These are phyloP conservation scores for Neurospora sp. DNA, from an alignment of 495 filamentous ascomycete species.

Conservation along the genomic window DNA sequence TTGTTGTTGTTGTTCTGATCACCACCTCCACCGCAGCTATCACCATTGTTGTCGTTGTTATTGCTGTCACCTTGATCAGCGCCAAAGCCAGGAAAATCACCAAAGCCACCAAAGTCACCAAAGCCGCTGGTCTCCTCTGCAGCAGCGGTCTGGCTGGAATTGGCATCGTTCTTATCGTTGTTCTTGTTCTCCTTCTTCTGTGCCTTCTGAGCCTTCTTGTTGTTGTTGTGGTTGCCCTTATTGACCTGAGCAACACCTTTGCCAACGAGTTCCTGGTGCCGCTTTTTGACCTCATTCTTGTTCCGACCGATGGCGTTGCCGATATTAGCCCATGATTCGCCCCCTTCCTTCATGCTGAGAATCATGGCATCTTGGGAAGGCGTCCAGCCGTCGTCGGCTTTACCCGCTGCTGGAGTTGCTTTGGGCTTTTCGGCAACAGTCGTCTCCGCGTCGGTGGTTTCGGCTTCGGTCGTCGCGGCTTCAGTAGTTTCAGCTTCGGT, in stretches of 20 bases:
- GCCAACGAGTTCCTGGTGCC: conserved; percentile 9
- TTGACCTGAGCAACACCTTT: neutral
- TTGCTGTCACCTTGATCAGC: neutral
- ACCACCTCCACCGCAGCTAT: neutral
- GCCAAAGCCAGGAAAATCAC: neutral
- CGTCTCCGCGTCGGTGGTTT: neutral
- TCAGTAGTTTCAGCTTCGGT: neutral
- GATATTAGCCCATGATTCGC: conserved; percentile 12
- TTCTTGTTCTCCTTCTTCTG: neutral
- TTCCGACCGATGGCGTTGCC: conserved; percentile 2
- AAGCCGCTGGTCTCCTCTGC: neutral
- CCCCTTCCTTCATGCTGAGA: conserved; percentile 15
- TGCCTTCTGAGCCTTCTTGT: neutral
- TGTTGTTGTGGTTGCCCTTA: conserved; percentile 1
- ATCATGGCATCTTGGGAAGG: conserved; percentile 13
- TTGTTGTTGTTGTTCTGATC: neutral
- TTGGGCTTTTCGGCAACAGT: neutral
- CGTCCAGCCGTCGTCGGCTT: neutral
- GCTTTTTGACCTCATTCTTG: conserved; percentile 12
- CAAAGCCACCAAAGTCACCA: neutral
- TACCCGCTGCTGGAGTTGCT: neutral
- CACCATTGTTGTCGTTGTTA: neutral
- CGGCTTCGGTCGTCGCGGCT: neutral
- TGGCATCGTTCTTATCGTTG: neutral
- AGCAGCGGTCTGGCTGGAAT: neutral